Evolutionary conservation across 2,329 filamentous ascomycete genomes (phyloP), one percentile per base, ranked within the genome.

Genomic region (Fusarium virguliforme): DNA sequence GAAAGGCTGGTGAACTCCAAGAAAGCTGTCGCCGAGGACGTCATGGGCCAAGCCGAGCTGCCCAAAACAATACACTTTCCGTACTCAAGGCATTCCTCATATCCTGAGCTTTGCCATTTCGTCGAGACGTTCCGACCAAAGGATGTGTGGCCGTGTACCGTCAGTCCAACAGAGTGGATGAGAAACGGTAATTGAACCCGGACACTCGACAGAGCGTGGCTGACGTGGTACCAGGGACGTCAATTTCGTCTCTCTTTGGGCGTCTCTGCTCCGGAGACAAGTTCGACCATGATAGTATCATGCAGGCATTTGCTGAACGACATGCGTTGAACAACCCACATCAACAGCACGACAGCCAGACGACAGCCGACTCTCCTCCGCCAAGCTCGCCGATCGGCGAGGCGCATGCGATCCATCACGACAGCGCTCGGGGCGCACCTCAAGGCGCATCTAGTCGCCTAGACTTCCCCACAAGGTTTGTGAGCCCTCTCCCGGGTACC

Each of bases 51-150:
- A 35, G 50, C 43, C 32, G 70, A 2, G 0, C 75, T 88, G 3
- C 81, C 85, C 0, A 81, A 74, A 12, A 75, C 76, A 0, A 88
- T 91, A 4, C 82, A 78, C 0, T 98, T 97, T 72, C 93, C 95
- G 0, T 98, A 95, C 76, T 95, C 95, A 0, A 88, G 95, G 1
- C 95, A 98, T 79, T 97, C 95, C 0, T 97, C 94, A 0, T 95
- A 96, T 66, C 83, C 85, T 0, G 95, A 98, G 78, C 86, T 97
- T 3, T 92, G 93, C 69, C 81, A 89, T 59, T 82, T 98, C 1
- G 85, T 97, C 1, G 78, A 84, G 4, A 84, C 85, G 0, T 92
- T 98, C 73, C 87, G 83, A 30, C 94, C 94, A 0, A 88, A 82
- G 50, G 94, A 98, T 74, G 84, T 98, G 3, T 92, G 92, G 83